Base-by-base conservation (phyloP, 176 grass and related monocot species). In the Poa pratensis region DNA sequence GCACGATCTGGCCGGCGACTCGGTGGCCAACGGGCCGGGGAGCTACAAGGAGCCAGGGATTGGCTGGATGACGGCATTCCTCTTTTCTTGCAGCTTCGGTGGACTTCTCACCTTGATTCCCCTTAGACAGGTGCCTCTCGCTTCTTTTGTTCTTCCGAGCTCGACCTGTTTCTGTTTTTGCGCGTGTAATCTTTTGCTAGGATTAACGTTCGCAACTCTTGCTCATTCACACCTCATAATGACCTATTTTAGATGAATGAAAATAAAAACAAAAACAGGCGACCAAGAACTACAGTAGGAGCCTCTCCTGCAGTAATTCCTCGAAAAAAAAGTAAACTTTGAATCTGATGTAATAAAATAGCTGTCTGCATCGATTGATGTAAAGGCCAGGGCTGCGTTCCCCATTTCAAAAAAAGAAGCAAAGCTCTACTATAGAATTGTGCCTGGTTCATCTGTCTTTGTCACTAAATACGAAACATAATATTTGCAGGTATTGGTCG, bases 41-140 rank as follows among this genome's bases (percentile, higher is more conserved):
- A 98, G 93, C 84, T 98, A 90, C 70, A 98, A 93, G 84, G 89
- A 98, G 49, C 95, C 90, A 9, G 90, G 95, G 0, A 77, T 97
- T 79, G 93, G 93, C 11, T 98, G 95, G 95, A 98, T 98, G 91
- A 84, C 85, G 4, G 87, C 71, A 13, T 95, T 95, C 85, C 64
- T 98, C 46, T 20, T 85, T 0, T 87, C 87, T 3, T 86, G 88
- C 50, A 92, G 93, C 85, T 98, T 98, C 71, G 87, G 82, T 17
- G 95, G 95, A 2, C 87, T 95, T 66, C 83, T 98, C 9, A 88
- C 76, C 73, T 88, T 98, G 77, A 87, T 98, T 50, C 95, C 95
- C 10, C 89, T 98, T 39, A 91, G 95, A 64, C 94, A 95, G 93
- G 95, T 98, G 57, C 24, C n/a, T 76, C 11, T 76, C 16, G 20